These are phyloP conservation scores for Cyclotella cryptica DNA, from an alignment of 108 stramenopile genomes.

Conservation along the genomic window DNA sequence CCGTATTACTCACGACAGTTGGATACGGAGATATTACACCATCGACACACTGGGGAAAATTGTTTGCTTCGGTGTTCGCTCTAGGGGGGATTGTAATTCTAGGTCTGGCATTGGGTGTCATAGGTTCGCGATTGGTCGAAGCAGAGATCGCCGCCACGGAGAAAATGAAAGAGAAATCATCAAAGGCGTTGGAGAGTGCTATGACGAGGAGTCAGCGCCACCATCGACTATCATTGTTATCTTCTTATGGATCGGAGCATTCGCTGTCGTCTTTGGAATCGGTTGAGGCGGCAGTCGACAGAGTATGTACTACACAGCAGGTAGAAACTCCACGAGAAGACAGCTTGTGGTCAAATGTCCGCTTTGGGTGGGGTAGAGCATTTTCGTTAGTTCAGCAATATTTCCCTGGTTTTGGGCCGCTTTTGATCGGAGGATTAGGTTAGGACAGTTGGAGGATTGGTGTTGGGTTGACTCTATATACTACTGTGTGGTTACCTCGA, in stretches of 20 bases:
- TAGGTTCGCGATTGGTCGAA: conserved; percentile 59
- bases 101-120: conserved; percentile 62
- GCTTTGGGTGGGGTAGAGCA: not conserved
- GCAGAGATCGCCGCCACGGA: conserved; percentile 52
- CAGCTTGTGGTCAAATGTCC: not conserved
- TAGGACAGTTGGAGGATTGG: conserved; percentile 39
- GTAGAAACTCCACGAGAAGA: too few relatives aligned
- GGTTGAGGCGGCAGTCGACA: not conserved
- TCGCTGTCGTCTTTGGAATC: conserved; percentile 9
- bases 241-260: too few relatives aligned
- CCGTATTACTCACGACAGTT: conserved; percentile 53
- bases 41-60: conserved; percentile 47
- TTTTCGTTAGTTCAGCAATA: conserved; percentile 1
- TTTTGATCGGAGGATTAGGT: conserved; percentile 33
- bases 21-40: conserved; percentile 46
- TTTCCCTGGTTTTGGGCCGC: conserved; percentile 27
- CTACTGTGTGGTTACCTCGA: conserved; percentile 65
- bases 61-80: conserved; percentile 74
- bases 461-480: conserved; percentile 54
- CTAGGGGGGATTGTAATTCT: conserved; percentile 66
- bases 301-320: too few relatives aligned
- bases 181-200: conserved; percentile 25
- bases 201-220: conserved; percentile 3
- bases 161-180: conserved; percentile 23
- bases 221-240: not conserved